phyloP scores from a whole-genome alignment of 306 rosid species.

The Echinosophora koreensis region DNA sequence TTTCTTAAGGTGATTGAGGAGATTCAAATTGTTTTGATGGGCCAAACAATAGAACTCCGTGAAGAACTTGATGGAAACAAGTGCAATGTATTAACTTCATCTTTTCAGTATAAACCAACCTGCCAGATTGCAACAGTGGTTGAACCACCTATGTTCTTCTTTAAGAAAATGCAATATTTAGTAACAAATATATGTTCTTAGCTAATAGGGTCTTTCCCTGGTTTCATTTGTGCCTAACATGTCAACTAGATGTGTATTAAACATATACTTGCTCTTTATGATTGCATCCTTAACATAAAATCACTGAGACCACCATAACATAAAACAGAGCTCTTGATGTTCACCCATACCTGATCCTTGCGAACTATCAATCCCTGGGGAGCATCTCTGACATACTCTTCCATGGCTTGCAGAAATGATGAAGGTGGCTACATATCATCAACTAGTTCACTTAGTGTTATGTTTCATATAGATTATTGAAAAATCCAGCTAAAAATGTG shows the following conservation, averaged over 20 bases:
- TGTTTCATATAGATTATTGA: background rate
- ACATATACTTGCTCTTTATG: constrained; percentile 9
- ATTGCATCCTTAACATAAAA: constrained; percentile 26
- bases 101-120: constrained; percentile 4
- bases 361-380: constrained; percentile 73
- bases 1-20: constrained; percentile 14
- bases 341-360: constrained; percentile 79
- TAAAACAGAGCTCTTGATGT: constrained; percentile 31
- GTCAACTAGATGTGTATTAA: constrained; percentile 28
- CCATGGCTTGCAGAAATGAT: constrained; percentile 98
- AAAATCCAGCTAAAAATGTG: constrained; percentile 31
- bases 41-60: background rate
- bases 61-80: constrained; percentile 22
- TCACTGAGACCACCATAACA: constrained; percentile 9
- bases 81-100: background rate
- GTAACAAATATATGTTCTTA: constrained; percentile 30
- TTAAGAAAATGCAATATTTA: constrained; percentile 4
- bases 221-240: background rate
- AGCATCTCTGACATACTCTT: constrained; percentile 94
- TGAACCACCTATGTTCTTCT: background rate
- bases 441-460: constrained; percentile 45
- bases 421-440: constrained; percentile 79
- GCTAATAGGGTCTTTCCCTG: background rate
- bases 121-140: constrained; percentile 32
- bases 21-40: constrained; percentile 22